These are phyloP conservation scores for Komagataella mondaviorum DNA, from an alignment of 805 yeast species.

Conservation along the genomic window DNA sequence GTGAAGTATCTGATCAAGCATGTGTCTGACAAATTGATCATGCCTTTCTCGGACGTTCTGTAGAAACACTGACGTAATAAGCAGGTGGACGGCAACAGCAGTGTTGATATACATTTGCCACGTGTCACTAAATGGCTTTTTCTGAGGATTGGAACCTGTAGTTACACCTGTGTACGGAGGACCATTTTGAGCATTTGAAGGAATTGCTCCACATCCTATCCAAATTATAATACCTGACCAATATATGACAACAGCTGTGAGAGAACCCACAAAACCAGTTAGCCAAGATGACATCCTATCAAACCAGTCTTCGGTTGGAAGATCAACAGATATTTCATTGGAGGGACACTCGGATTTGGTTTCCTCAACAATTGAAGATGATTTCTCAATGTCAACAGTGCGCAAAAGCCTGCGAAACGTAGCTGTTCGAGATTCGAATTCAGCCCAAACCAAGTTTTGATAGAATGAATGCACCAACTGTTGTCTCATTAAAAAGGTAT, in stretches of 20 bases:
- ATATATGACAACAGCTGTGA: conserved; percentile 16
- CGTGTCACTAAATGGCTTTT: conserved; percentile 15
- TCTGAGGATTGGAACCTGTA: background rate
- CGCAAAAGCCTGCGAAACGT: background rate
- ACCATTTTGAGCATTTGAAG: conserved; percentile 2
- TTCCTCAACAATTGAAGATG: conserved; percentile 13
- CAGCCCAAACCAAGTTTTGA: background rate
- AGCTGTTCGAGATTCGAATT: background rate
- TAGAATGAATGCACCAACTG: conserved; percentile 10
- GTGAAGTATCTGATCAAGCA: background rate
- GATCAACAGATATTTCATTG: conserved; percentile 8
- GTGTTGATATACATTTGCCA: conserved; percentile 30
- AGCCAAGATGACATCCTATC: conserved; percentile 16
- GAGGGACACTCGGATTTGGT: conserved; percentile 16
- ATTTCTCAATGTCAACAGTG: conserved; percentile 10
- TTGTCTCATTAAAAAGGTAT: conserved; percentile 25
- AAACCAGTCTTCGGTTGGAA: conserved; percentile 18
- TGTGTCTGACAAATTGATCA: background rate
- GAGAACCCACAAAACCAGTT: conserved; percentile 17
- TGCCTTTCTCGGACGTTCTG: background rate
- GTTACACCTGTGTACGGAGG: background rate
- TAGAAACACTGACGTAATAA: conserved; percentile 19
- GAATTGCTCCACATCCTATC: conserved; percentile 22
- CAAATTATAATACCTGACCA: conserved; percentile 25
- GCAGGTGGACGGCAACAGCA: conserved; percentile 23